Base-by-base conservation (phyloP, 1,284 basidiomycete genomes). In the Bondarzewia mesenterica region DNA sequence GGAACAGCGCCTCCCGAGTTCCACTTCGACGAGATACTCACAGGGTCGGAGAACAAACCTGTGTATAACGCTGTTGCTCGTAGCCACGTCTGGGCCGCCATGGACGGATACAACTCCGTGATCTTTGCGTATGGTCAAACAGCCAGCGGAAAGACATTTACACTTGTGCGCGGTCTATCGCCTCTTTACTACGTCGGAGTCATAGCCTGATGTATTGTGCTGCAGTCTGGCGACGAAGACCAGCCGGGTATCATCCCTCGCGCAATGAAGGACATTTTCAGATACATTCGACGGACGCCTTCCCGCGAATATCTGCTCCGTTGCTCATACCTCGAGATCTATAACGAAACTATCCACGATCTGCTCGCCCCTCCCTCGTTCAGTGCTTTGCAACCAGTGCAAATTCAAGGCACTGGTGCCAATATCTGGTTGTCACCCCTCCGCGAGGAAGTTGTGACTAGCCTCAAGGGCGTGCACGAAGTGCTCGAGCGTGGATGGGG, bases 71-170 rank as follows among this genome's bases (percentile, higher is more conserved):
- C 85, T 4, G 85, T 92, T 1, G 94, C 92, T 0, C 78, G 82
- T 10, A 86, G 86, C 1, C 90, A 97, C 59, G 91, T 98, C 0
- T 78, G 80, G 53, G 89, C 91, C 16, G 89, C 93, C 10, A 96
- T 97, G 90, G 92, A 96, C 46, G 95, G 94, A 8, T 98, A 84
- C 72, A 98, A 99, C 63, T 82, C 92, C 10, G 91, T 97, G 54
- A 82, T 95, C 44, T 96, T 96, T 59, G 93, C 93, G 0, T 95
- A 96, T 54, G 93, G 92, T 1, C 87, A 90, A 59, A 92, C 89
- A 0, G 89, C 88, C 2, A 88, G 89, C 16, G 93, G 93, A 46
- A 97, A 96, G 73, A 96, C 93, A 0, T 93, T 89, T 61, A 96
- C 93, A 0, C 78, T 98, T 38, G 79, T 80, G 44, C 50, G 73